phyloP scores from a whole-genome alignment of 2,329 filamentous ascomycete genomes.

The Gliomastix tumulicola region DNA sequence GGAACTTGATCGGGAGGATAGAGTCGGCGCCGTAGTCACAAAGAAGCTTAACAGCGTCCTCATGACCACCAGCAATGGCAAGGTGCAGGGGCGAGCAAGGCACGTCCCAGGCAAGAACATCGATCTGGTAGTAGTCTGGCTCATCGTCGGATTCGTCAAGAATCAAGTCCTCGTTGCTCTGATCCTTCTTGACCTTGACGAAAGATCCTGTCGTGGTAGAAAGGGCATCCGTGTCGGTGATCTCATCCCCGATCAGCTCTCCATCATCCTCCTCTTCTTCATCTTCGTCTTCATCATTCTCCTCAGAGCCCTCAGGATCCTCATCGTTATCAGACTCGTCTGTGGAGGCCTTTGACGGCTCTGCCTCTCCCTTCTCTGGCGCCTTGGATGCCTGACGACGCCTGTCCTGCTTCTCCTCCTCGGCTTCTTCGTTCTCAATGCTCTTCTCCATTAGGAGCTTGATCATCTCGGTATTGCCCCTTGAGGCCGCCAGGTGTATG shows the following conservation, averaged over 20 bases:
- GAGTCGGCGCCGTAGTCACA: constrained; percentile 73
- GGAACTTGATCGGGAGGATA: constrained; percentile 65
- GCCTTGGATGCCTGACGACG: constrained; percentile 18
- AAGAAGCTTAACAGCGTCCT: constrained; percentile 60
- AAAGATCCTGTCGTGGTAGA: constrained; percentile 65
- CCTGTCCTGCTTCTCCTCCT: constrained; percentile 50
- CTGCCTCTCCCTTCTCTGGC: neutral
- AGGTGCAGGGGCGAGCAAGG: constrained; percentile 70
- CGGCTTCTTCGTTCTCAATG: constrained; percentile 62
- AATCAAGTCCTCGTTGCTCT: constrained; percentile 25
- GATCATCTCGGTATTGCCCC: constrained; percentile 63
- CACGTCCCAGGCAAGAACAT: constrained; percentile 74
- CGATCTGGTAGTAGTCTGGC: constrained; percentile 74
- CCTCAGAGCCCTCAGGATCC: constrained; percentile 4
- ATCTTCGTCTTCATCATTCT: constrained; percentile 2
- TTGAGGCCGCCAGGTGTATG: constrained; percentile 71
- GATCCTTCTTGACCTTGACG: constrained; percentile 53
- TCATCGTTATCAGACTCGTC: constrained; percentile 12
- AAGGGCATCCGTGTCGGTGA: constrained; percentile 42
- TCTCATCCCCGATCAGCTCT: constrained; percentile 36
- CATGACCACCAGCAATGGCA: constrained; percentile 68
- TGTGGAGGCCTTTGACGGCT: neutral
- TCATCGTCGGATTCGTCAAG: constrained; percentile 53
- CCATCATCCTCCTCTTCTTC: constrained; percentile 26
- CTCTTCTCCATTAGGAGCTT: constrained; percentile 68